These are phyloP conservation scores for Trichosporon ovoides DNA, from an alignment of 1,284 basidiomycete genomes.

Conservation along the genomic window DNA sequence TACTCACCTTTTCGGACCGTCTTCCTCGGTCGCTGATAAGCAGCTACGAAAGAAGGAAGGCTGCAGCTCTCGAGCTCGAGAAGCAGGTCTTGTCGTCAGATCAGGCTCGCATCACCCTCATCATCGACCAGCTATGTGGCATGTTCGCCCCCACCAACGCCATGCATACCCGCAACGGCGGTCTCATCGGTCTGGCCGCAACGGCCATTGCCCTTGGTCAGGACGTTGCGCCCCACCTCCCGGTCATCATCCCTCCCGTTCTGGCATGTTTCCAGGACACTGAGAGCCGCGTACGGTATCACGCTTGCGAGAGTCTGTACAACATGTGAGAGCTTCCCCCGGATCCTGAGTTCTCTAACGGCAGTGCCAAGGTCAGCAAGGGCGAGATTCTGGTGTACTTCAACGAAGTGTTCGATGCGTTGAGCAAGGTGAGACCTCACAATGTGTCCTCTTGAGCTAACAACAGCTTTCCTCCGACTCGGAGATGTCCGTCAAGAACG, in stretches of 20 bases:
- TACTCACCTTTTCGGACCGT: too few relatives aligned
- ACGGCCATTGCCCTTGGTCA: conserved; percentile 92
- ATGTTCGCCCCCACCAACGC: conserved; percentile 83
- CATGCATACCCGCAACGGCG: conserved; percentile 86
- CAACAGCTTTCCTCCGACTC: conserved; percentile 87
- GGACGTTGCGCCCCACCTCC: conserved; percentile 88
- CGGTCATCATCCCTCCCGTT: conserved; percentile 82
- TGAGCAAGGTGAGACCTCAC: conserved; percentile 71
- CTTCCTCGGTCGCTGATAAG: too few relatives aligned
- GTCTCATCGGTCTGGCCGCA: conserved; percentile 88
- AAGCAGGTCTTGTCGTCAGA: conserved; percentile 62
- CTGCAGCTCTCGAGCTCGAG: conserved; percentile 90
- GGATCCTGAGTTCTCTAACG: background rate
- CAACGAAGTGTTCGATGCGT: conserved; percentile 94
- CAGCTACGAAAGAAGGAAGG: conserved; percentile 83
- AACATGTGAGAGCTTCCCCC: conserved; percentile 75
- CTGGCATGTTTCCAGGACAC: conserved; percentile 91
- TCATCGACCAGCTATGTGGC: conserved; percentile 90
- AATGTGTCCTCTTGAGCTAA: too few relatives aligned
- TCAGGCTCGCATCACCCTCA: conserved; percentile 70
- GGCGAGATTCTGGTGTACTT: conserved; percentile 96
- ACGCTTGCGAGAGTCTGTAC: conserved; percentile 92
- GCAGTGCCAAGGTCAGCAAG: conserved; percentile 83
- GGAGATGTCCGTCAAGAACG: conserved; percentile 96
- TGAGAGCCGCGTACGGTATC: conserved; percentile 79